A percentile compares a stretch with the other conserved stretches of the same genome.
Conservation (phyloP, 768 basidiomycete genomes). For the Multifurca ochricompacta region DNA sequence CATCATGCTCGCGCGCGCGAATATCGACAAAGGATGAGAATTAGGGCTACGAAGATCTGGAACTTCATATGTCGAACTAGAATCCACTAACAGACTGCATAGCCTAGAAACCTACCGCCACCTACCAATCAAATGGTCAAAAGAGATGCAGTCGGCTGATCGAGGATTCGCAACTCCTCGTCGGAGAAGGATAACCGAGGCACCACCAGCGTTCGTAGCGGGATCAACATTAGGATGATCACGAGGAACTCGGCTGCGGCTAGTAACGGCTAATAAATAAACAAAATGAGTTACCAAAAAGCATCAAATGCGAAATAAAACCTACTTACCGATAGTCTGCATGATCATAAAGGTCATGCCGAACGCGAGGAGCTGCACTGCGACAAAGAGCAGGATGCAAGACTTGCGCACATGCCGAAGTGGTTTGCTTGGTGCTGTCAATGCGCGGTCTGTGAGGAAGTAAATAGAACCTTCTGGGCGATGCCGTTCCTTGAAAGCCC, state of each 20-base stretch:
- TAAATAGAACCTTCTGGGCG: conserved; percentile 71
- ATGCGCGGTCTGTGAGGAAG: conserved; percentile 61
- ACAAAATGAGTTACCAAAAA: not conserved
- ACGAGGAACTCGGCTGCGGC: conserved; percentile 90
- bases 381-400: conserved; percentile 62
- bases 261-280: conserved; percentile 24
- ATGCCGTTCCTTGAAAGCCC: conserved; percentile 78
- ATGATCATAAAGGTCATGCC: conserved; percentile 86
- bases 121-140: too few relatives aligned
- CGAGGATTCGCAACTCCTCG: conserved; percentile 78
- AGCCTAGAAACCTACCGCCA: conserved; percentile 11
- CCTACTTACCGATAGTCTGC: conserved; percentile 76
- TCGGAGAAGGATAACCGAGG: conserved; percentile 67
- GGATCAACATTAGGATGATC: conserved; percentile 77
- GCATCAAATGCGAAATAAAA: not conserved
- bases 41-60: not conserved
- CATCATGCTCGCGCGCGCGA: not conserved
- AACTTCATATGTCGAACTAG: not conserved
- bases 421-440: conserved; percentile 62
- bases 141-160: conserved; percentile 83
- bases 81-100: conserved; percentile 20
- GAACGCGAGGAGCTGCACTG: conserved; percentile 74
- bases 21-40: not conserved
- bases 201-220: conserved; percentile 61
- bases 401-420: conserved; percentile 67